Evolutionary conservation across 1,284 basidiomycete species (phyloP), one percentile per base, ranked within the genome.

Genomic region (Microbotryum lychnidis-dioicae): DNA sequence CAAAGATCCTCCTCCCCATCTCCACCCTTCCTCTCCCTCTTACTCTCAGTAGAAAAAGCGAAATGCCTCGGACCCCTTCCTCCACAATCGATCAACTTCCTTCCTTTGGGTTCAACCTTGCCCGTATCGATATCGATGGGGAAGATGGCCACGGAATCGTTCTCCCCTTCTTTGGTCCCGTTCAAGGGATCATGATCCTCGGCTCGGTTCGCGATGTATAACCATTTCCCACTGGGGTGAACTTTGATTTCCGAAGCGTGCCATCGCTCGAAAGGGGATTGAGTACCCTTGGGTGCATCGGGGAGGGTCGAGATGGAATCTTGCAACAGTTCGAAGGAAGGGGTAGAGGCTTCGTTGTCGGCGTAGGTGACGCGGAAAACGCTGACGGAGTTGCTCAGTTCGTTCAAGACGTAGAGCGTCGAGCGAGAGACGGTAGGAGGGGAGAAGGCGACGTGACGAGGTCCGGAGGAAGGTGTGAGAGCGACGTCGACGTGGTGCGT

Each of bases 201-300:
- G 4, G 64, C 64, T 7, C 67, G 67, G 58, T 68, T 68, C 21
- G 67, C 64, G 8, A 61, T 62, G 57, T 61, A 27, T 20, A 68
- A 57, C 2, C 48, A 54, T 8, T 9, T 47, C 2, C 48, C 46
- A 29, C 37, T 49, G 10, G 62, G 67, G 1, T 64, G 52, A 44
- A 68, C 42, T n/a, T 45, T 50, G 23, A 68, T 44, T 46, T 68
- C 67, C 16, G 67, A 64, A 6, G 53, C 33, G 52, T 68, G 67
- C 67, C 67, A 68, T 2, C 42, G 16, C 1, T n/a, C 16, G 58
- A 68, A 68, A 37, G 29, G 14, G 27, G 50, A 7, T 48, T 68
- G 67, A 47, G 57, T 60, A 4, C 60, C 33, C 20, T 52, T 23
- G 1, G 62, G 64, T 0, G 27, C 2, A 0, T 58, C 10, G 1